A percentile compares a stretch with the other conserved stretches of the same genome.
These are phyloP conservation scores for Terana coerulea DNA, from an alignment of 768 basidiomycete species.

Conservation along the genomic window DNA sequence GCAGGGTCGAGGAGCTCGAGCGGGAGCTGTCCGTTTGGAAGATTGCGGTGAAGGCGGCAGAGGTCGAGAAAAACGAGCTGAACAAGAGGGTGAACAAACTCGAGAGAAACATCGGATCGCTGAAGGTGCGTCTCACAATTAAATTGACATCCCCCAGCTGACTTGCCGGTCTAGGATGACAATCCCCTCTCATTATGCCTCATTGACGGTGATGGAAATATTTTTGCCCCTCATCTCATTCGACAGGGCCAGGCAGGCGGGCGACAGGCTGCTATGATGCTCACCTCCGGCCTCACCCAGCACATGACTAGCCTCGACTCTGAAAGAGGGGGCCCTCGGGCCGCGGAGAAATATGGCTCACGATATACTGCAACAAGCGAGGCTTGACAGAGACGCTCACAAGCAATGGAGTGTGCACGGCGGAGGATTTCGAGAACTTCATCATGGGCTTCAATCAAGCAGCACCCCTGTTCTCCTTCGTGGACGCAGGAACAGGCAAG, in stretches of 20 bases:
- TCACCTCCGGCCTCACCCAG: slow-evolving; percentile 34
- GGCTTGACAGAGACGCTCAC: slow-evolving; percentile 31
- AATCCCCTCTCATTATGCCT: slow-evolving; percentile 36
- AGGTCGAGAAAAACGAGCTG: slow-evolving; percentile 29
- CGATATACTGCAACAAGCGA: slow-evolving; percentile 34
- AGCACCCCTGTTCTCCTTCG: slow-evolving; percentile 36
- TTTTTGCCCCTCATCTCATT: slow-evolving; percentile 33
- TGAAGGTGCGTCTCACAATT: slow-evolving; percentile 24
- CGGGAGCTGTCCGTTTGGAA: slow-evolving; percentile 40
- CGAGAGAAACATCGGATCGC: slow-evolving; percentile 29
- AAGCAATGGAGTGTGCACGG: slow-evolving; percentile 27
- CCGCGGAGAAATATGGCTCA: slow-evolving; percentile 33
- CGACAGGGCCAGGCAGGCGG: slow-evolving; percentile 31
- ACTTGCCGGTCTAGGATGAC: slow-evolving; percentile 28
- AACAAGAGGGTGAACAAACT: slow-evolving; percentile 26
- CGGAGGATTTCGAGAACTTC: slow-evolving; percentile 34
- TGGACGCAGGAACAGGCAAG: slow-evolving; percentile 40
- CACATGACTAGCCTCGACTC: slow-evolving; percentile 26
- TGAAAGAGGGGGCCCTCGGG: slow-evolving; percentile 17
- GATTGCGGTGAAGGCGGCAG: slow-evolving; percentile 30
- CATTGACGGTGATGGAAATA: slow-evolving; percentile 39
- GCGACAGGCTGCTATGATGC: slow-evolving; percentile 31
- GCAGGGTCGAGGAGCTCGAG: slow-evolving; percentile 34
- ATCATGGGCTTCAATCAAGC: slow-evolving; percentile 37
- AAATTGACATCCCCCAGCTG: background rate